phyloP scores from a whole-genome alignment of 2,329 filamentous ascomycete species.

The Tolypocladium nubicola region DNA sequence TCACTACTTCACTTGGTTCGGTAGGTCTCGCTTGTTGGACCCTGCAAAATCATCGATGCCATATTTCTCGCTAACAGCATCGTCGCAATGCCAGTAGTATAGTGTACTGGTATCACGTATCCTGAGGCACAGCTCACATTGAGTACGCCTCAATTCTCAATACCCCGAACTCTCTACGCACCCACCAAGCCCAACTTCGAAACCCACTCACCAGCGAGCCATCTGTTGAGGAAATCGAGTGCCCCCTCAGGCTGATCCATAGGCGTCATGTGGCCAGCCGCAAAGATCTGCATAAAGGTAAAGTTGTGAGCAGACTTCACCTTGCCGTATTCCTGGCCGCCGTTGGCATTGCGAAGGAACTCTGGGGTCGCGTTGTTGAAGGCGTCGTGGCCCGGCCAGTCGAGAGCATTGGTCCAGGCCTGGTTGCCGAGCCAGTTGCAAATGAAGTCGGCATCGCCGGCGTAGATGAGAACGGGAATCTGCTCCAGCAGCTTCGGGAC shows the following conservation, averaged over 20 bases:
- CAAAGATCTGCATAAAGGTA: slow-evolving; percentile 80
- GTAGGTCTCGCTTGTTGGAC: too few species aligned
- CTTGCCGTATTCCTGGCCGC: slow-evolving; percentile 48
- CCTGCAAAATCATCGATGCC: too few species aligned
- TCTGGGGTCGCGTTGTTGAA: slow-evolving; percentile 63
- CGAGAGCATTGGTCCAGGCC: slow-evolving; percentile 84
- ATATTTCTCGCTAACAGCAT: too few species aligned
- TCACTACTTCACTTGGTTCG: too few species aligned
- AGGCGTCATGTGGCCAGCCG: slow-evolving; percentile 91
- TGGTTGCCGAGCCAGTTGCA: slow-evolving; percentile 98
- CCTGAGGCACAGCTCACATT: too few species aligned
- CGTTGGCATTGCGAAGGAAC: slow-evolving; percentile 50
- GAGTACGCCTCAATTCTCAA: too few species aligned
- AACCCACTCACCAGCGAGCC: slow-evolving; percentile 74
- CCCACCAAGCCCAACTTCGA: slow-evolving; percentile 11
- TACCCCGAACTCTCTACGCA: too few species aligned
- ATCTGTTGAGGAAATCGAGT: slow-evolving; percentile 88
- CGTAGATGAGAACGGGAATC: slow-evolving; percentile 92
- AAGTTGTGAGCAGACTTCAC: slow-evolving; percentile 88
- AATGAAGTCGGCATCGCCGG: slow-evolving; percentile 78
- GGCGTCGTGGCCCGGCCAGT: slow-evolving; percentile 77
- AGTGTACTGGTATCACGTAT: too few species aligned
- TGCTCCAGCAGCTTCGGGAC: slow-evolving; percentile 76
- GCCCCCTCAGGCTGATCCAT: slow-evolving; percentile 86
- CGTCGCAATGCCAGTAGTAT: too few species aligned